These are phyloP conservation scores for Leishmania turanica DNA, from an alignment of 208 protist genomes.

Conservation along the genomic window DNA sequence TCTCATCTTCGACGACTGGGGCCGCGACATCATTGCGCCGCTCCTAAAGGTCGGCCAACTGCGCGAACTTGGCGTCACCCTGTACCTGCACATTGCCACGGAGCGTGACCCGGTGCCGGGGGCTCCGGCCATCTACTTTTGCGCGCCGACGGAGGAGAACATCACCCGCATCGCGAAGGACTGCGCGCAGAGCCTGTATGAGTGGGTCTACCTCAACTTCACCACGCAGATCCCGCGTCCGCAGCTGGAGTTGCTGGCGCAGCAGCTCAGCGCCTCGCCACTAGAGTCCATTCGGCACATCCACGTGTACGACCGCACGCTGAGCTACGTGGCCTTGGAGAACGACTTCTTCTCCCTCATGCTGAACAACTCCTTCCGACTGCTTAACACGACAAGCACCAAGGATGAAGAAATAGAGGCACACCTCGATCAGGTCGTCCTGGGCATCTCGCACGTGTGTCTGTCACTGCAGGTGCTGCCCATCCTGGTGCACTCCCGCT, in stretches of 20 bases:
- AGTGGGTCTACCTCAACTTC: slow-evolving; percentile 92
- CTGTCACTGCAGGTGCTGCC: slow-evolving; percentile 83
- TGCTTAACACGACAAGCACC: slow-evolving; percentile 67
- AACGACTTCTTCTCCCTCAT: slow-evolving; percentile 89
- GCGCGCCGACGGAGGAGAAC: slow-evolving; percentile 87
- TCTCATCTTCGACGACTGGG: slow-evolving; percentile 90
- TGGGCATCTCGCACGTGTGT: slow-evolving; percentile 83
- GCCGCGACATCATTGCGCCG: slow-evolving; percentile 88
- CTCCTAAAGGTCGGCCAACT: slow-evolving; percentile 88
- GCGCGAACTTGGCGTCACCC: slow-evolving; percentile 86
- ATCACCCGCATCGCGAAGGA: slow-evolving; percentile 75
- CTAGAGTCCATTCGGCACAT: slow-evolving; percentile 82
- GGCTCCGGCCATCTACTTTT: slow-evolving; percentile 92
- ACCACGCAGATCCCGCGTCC: slow-evolving; percentile 71
- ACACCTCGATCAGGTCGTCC: slow-evolving; percentile 73
- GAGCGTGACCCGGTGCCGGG: slow-evolving; percentile 85
- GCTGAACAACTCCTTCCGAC: slow-evolving; percentile 71
- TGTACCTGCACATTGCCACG: slow-evolving; percentile 87
- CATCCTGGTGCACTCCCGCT: slow-evolving; percentile 83
- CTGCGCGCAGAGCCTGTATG: slow-evolving; percentile 75
- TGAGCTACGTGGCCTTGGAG: slow-evolving; percentile 85
- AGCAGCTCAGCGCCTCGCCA: slow-evolving; percentile 45
- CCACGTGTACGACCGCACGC: slow-evolving; percentile 79
- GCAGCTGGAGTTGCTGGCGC: slow-evolving; percentile 75
- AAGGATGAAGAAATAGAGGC: slow-evolving; percentile 70